Base-by-base conservation (phyloP, 2,329 filamentous ascomycete genomes). In the Tolypocladium tropicale region DNA sequence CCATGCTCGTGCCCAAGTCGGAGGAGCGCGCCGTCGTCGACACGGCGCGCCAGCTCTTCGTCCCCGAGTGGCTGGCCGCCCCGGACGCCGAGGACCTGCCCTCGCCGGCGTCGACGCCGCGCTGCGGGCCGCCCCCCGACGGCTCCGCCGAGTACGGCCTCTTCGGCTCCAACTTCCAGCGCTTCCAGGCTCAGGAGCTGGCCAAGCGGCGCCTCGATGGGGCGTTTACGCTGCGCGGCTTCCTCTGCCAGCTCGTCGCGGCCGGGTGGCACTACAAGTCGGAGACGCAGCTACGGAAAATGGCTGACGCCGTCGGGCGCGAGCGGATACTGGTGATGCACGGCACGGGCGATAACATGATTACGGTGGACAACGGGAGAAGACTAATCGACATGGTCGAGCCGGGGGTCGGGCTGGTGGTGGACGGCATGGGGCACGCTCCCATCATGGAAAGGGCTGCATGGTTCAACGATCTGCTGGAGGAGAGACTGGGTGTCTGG, bases 261-360 rank as follows among this genome's bases (percentile, higher is more conserved):
- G 89, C 86, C 0, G 88, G 84, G 0, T 89, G 89, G 81, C 91
- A 96, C 70, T 74, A 82, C 70, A 95, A 95, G 76, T 83, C 78
- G 14, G 69, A 80, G 0, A 78, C 73, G 57, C 86, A 95, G 71
- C 71, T 95, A 50, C 63, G 59, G 4, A 73, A 78, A 59, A 76
- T 95, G 59, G 87, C 79, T 0, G 83, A 90, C 61, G 72, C 69
- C 32, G 79, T 96, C 1, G 89, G 89, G 0, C 78, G 88, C 54
- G 81, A 86, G 60, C 75, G 90, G 34, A 92, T 96, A 60, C 70
- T 89, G 63, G 81, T 95, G 6, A 70, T 93, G 61, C 90, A 95
- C 70, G 91, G 91, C 9, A 85, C 80, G 0, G 71, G 72, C 11
- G 91, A 96, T 70, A 76, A 77, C n/a, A 91, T 96, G 87, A 86